Conservation (phyloP, 1,139 yeast genomes). For the Yamadazyma friedrichii region DNA sequence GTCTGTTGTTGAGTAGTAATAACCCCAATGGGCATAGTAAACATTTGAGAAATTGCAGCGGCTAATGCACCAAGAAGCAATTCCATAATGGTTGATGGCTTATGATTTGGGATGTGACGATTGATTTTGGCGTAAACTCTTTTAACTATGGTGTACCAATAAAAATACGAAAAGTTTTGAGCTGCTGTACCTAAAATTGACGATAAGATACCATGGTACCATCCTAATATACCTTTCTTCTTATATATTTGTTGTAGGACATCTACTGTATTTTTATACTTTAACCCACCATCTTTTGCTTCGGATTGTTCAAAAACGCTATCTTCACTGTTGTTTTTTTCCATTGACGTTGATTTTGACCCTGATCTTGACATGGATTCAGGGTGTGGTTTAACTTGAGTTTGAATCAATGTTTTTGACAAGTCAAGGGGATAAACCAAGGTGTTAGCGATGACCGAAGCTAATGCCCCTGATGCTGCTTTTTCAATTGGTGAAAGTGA, state of each 20-base stretch:
- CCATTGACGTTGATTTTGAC: slow-evolving; percentile 3
- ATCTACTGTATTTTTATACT: slow-evolving; percentile 61
- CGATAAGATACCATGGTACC: slow-evolving; percentile 74
- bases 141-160: slow-evolving; percentile 79
- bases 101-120: slow-evolving; percentile 35
- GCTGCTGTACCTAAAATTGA: slow-evolving; percentile 73
- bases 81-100: slow-evolving; percentile 64
- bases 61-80: slow-evolving; percentile 80
- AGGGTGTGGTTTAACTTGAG: slow-evolving; percentile 46
- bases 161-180: slow-evolving; percentile 81
- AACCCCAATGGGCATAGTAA: slow-evolving; percentile 81
- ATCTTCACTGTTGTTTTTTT: slow-evolving; percentile 22
- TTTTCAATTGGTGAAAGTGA: slow-evolving; percentile 59
- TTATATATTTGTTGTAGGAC: slow-evolving; percentile 59
- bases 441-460: slow-evolving; percentile 81
- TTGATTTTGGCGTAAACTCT: slow-evolving; percentile 51
- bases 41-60: slow-evolving; percentile 79
- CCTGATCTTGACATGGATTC: slow-evolving; percentile 10
- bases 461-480: slow-evolving; percentile 83
- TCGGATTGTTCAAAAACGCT: slow-evolving; percentile 24
- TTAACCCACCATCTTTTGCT: slow-evolving; percentile 26
- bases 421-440: slow-evolving; percentile 74
- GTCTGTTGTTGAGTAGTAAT: slow-evolving; percentile 86
- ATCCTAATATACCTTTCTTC: slow-evolving; percentile 64
- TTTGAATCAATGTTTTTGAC: slow-evolving; percentile 71